Conservation (phyloP, 768 basidiomycete species). For the Tylopilus sp. region DNA sequence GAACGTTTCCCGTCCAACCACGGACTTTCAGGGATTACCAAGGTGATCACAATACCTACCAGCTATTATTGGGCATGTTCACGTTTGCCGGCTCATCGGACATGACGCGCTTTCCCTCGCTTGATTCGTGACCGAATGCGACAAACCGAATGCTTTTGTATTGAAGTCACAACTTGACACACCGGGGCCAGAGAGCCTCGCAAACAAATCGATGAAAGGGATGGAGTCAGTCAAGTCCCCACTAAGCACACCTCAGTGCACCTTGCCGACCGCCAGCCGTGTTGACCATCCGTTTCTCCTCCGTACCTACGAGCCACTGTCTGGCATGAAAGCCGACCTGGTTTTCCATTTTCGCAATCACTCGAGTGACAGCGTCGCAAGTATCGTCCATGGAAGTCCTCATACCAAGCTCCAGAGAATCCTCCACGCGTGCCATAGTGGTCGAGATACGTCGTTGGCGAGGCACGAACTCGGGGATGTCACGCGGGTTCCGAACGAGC, state of each 20-base stretch:
- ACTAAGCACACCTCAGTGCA: conserved; percentile 6
- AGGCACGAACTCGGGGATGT: conserved; percentile 28
- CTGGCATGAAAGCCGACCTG: conserved; percentile 11
- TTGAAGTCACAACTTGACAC: neutral
- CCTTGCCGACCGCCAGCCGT: conserved; percentile 2
- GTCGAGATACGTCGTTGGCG: conserved; percentile 10
- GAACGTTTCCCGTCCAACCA: neutral
- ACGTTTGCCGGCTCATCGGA: neutral
- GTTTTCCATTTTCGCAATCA: conserved; percentile 25
- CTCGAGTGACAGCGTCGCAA: conserved; percentile 16
- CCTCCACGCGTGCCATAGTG: neutral
- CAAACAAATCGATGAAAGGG: conserved; percentile 21
- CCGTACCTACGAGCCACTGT: conserved; percentile 3
- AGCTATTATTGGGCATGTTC: neutral
- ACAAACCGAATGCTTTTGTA: neutral
- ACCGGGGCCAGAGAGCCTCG: neutral
- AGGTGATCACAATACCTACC: neutral
- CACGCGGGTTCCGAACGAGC: conserved; percentile 8
- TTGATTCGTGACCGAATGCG: neutral
- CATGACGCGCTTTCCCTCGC: neutral
- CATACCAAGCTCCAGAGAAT: neutral
- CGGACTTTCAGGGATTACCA: neutral
- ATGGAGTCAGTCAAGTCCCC: neutral
- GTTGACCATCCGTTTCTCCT: neutral
- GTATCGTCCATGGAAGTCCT: neutral